phyloP scores from a whole-genome alignment of 495 filamentous ascomycete genomes.

The Penicillium bovifimosum region DNA sequence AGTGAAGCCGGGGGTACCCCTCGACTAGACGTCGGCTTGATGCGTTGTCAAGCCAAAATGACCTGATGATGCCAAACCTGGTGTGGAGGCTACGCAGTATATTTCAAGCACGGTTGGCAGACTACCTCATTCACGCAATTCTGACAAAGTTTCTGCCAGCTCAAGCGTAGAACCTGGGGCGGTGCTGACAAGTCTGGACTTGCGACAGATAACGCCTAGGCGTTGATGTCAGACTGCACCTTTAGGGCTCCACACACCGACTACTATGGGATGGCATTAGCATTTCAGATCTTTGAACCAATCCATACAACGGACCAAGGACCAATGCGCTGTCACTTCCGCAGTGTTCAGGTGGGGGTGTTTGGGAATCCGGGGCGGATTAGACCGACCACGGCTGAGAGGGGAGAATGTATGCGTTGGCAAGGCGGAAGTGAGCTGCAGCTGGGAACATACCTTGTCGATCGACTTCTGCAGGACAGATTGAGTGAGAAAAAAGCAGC shows the following conservation, averaged over 20 bases:
- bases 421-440: conserved; percentile 35
- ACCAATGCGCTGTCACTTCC: conserved; percentile 29
- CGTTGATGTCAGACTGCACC: conserved; percentile 23
- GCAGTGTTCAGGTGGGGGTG: conserved; percentile 17
- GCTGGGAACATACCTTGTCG: conserved; percentile 42
- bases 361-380: conserved; percentile 23
- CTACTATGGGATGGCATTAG: conserved; percentile 28
- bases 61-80: conserved; percentile 23
- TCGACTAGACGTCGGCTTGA: conserved; percentile 33
- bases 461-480: conserved; percentile 29
- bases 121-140: conserved; percentile 19
- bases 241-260: conserved; percentile 12
- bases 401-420: conserved; percentile 46
- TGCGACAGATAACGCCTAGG: conserved; percentile 8
- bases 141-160: conserved; percentile 15
- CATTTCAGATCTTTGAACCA: conserved; percentile 16
- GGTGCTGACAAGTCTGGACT: conserved; percentile 21
- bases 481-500: conserved; percentile 16
- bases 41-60: conserved; percentile 41
- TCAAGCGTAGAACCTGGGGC: conserved; percentile 27
- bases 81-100: conserved; percentile 28
- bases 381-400: conserved; percentile 29
- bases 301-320: conserved; percentile 11
- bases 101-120: conserved; percentile 27
- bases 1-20: conserved; percentile 32